phyloP scores from a whole-genome alignment of 2,329 filamentous ascomycete species.

The Plectosphaerella plurivora region DNA sequence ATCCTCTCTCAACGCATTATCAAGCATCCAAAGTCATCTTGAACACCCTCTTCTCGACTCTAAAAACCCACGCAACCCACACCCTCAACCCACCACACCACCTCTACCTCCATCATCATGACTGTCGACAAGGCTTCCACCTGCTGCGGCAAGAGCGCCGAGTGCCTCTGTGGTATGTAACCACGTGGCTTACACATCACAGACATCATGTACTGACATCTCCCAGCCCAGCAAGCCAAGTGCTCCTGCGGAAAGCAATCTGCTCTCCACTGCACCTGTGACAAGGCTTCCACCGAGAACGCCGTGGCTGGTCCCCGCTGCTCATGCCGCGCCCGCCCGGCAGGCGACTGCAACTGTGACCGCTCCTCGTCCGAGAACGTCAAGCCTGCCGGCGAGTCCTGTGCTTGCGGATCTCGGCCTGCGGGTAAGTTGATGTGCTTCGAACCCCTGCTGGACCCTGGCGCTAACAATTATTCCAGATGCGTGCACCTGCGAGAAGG shows the following conservation, averaged over 20 bases:
- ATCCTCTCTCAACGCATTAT: background rate
- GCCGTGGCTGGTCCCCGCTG: constrained; percentile 66
- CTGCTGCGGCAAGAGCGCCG: constrained; percentile 51
- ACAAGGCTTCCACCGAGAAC: constrained; percentile 74
- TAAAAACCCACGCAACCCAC: background rate
- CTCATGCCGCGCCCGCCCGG: constrained; percentile 77
- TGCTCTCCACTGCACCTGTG: constrained; percentile 82
- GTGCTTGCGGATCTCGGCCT: constrained; percentile 72
- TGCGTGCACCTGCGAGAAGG: constrained; percentile 81
- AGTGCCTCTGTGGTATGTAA: constrained; percentile 54
- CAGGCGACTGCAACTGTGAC: constrained; percentile 78
- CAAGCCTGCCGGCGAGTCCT: constrained; percentile 55
- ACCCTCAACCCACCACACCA: background rate
- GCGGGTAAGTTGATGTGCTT: constrained; percentile 47
- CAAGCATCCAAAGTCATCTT: background rate
- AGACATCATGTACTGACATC: background rate
- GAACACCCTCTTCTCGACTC: background rate
- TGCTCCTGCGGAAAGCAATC: constrained; percentile 90
- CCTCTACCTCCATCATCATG: constrained; percentile 20
- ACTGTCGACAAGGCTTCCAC: constrained; percentile 36
- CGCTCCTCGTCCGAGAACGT: constrained; percentile 67
- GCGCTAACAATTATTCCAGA: constrained; percentile 29
- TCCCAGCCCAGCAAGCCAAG: constrained; percentile 56
- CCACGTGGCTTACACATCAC: background rate
- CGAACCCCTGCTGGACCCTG: background rate